Base-by-base conservation (phyloP, 345 rosid genomes). In the Bruguiera sexangula region DNA sequence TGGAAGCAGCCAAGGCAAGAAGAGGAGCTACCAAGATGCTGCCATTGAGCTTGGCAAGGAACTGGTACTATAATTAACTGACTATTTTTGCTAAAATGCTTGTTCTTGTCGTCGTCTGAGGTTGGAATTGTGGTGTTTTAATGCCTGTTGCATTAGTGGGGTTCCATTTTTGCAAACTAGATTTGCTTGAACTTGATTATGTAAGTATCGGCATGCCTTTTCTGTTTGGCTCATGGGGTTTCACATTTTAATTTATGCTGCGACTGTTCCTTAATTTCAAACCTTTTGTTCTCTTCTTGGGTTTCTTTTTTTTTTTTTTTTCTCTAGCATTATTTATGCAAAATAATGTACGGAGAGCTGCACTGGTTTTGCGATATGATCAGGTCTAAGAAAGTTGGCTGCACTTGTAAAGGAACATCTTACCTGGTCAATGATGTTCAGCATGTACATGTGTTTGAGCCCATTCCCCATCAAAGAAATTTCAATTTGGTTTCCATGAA, bases 1-100 rank as follows among this genome's bases (percentile, higher is more conserved):
- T 79, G 98, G 98, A 37, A 90, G 98, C 77, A 91, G 96, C 74
- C 80, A 88, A 22, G 98, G 98, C 51, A 89, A 89, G 74, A 93
- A 88, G 69, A 76, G 65, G 70, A 85, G 82, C 66, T 91, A 89
- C 66, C 87, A 69, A 74, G 97, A 88, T 75, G 96, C 98, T 72
- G 88, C 97, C 34, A 80, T 87, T 73, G 89, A 93, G 52, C 98
- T 93, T 31, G 96, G 91, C 74, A 72, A 76, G 48, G 96, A 93
- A 82, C 75, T 93, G 86, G 98, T 93, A 80, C 57, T 36, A 56
- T 24, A 21, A 21, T n/a, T 16, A 24, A 24, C 60, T 56, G 18
- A 24, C 60, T 56, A 10, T 56, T 24, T 56, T 13, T 8, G 16
- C 29, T 4, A 27, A 56, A 56, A 27, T 21, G 11, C 10, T 56